A percentile compares a stretch with the other conserved stretches of the same genome.
Conservation (phyloP, 768 basidiomycete species). For the Ramaria rubella region DNA sequence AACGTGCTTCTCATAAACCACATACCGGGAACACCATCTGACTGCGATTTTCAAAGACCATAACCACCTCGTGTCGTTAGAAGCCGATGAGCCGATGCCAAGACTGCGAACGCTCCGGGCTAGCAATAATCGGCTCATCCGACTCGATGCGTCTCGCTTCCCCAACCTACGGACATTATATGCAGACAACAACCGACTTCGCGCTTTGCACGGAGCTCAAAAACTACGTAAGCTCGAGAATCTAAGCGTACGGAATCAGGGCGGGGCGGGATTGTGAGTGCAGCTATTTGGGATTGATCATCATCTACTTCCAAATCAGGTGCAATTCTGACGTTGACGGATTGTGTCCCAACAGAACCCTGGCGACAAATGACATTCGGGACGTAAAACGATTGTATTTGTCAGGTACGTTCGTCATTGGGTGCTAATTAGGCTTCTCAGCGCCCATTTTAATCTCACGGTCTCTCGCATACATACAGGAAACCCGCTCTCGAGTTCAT, state of each 20-base stretch:
- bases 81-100: constrained; percentile 38
- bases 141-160: constrained; percentile 54
- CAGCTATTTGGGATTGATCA: constrained; percentile 19
- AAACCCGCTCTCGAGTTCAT: constrained; percentile 39
- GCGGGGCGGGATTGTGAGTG: constrained; percentile 67
- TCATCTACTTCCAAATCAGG: constrained; percentile 25
- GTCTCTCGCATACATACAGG: constrained; percentile 27
- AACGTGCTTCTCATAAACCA: constrained; percentile 14
- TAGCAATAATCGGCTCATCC: constrained; percentile 71
- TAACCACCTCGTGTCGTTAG: constrained; percentile 57
- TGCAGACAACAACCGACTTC: constrained; percentile 76
- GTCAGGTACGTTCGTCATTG: constrained; percentile 54
- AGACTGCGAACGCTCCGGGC: constrained; percentile 78
- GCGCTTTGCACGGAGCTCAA: constrained; percentile 27
- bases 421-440: constrained; percentile 14
- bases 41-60: constrained; percentile 58
- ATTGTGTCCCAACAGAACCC: constrained; percentile 15
- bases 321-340: constrained; percentile 26
- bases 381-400: constrained; percentile 93
- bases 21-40: not conserved
- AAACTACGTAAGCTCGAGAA: constrained; percentile 70
- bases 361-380: constrained; percentile 52
- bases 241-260: constrained; percentile 86
- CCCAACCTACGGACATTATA: constrained; percentile 83
- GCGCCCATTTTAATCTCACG: not conserved